A percentile compares a stretch with the other conserved stretches of the same genome.
Conservation (phyloP, 441 rosid genomes). For the Biscutella auriculata region DNA sequence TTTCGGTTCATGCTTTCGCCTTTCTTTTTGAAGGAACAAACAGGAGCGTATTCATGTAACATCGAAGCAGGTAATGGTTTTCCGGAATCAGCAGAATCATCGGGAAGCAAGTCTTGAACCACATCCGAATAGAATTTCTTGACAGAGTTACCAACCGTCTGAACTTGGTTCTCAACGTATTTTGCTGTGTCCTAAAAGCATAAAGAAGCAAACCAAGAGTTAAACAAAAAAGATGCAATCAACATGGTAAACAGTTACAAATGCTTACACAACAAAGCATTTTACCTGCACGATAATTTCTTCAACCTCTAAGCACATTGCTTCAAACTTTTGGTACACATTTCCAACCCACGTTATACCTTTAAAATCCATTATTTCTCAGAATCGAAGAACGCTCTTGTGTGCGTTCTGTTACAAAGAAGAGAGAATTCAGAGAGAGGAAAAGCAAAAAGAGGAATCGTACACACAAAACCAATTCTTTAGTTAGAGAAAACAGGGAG, state of each 20-base stretch:
- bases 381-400: neutral
- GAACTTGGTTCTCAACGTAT: constrained; percentile 71
- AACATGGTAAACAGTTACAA: neutral
- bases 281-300: constrained; percentile 65
- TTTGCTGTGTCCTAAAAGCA: constrained; percentile 53
- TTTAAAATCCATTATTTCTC: constrained; percentile 42
- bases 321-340: constrained; percentile 69
- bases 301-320: constrained; percentile 83
- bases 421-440: constrained; percentile 1
- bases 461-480: constrained; percentile 15
- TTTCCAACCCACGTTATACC: constrained; percentile 70
- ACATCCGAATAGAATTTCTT: constrained; percentile 62
- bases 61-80: constrained; percentile 27
- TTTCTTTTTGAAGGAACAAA: constrained; percentile 30
- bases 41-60: constrained; percentile 28
- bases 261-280: neutral
- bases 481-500: constrained; percentile 9
- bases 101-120: constrained; percentile 47
- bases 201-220: constrained; percentile 3
- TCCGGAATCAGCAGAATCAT: constrained; percentile 29
- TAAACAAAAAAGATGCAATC: neutral
- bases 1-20: constrained; percentile 23
- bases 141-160: constrained; percentile 61
- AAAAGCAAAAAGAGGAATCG: neutral
- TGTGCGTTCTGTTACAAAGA: neutral